phyloP scores from a whole-genome alignment of 495 filamentous ascomycete species.

The Lophium mytilinum region DNA sequence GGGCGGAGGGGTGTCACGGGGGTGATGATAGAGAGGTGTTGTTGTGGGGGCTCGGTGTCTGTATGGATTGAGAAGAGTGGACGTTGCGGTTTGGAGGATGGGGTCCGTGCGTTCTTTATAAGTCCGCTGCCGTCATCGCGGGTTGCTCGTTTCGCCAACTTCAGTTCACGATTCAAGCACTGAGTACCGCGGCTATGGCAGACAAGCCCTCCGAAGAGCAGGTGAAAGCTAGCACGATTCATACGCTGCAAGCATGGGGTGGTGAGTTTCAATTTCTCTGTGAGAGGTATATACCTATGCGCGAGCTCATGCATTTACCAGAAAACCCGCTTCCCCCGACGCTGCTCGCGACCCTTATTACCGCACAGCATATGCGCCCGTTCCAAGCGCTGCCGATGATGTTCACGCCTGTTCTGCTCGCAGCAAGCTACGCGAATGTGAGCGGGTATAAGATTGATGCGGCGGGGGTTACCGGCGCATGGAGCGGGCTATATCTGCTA shows the following conservation, averaged over 20 bases:
- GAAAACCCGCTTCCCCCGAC: conserved; percentile 74
- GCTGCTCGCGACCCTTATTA: conserved; percentile 69
- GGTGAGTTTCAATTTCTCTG: conserved; percentile 42
- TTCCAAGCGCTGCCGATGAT: conserved; percentile 67
- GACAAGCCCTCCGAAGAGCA: conserved; percentile 19
- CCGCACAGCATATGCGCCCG: conserved; percentile 67
- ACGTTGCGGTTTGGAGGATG: no score
- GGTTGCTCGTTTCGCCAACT: conserved; percentile 9
- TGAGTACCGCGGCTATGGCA: conserved; percentile 2
- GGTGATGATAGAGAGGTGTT: no score
- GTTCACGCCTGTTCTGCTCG: conserved; percentile 77
- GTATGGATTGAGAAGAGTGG: no score
- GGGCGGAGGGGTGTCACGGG: no score
- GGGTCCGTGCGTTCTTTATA: no score
- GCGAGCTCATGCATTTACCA: conserved; percentile 32
- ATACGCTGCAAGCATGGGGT: conserved; percentile 57
- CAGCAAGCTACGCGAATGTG: conserved; percentile 77
- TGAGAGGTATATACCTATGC: neutral
- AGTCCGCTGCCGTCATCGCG: conserved; percentile 30
- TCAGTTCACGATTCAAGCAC: neutral
- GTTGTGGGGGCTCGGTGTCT: no score
- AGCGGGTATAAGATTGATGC: conserved; percentile 70
- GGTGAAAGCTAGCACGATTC: conserved; percentile 43
- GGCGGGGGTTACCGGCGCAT: conserved; percentile 77
- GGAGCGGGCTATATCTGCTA: conserved; percentile 77